A percentile compares a stretch with the other conserved stretches of the same genome.
These are phyloP conservation scores for Paecilomyces variotii DNA, from an alignment of 2,329 filamentous ascomycete species.

Conservation along the genomic window DNA sequence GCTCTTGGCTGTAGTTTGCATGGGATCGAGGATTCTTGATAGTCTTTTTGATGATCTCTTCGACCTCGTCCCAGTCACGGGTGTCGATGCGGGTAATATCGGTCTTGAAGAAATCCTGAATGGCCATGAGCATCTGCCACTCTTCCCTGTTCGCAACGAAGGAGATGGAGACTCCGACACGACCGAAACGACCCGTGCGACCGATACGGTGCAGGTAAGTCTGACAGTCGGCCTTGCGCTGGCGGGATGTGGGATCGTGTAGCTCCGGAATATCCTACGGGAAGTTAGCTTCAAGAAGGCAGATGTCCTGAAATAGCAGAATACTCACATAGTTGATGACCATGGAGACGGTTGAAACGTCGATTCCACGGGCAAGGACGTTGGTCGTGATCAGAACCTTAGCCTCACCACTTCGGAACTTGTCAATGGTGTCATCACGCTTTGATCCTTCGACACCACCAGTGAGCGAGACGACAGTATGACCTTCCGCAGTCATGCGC, in stretches of 20 bases:
- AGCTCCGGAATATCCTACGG: constrained; percentile 59
- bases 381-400: constrained; percentile 99
- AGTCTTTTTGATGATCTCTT: constrained; percentile 70
- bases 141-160: constrained; percentile 84
- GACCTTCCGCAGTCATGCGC: constrained; percentile 80
- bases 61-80: constrained; percentile 83
- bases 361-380: constrained; percentile 90
- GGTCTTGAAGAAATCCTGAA: constrained; percentile 71
- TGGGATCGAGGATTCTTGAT: constrained; percentile 54
- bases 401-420: constrained; percentile 76
- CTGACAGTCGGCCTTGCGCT: constrained; percentile 73
- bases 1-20: constrained; percentile 22
- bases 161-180: constrained; percentile 89
- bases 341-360: constrained; percentile 86
- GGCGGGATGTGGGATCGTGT: constrained; percentile 47
- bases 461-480: constrained; percentile 84
- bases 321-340: constrained; percentile 81
- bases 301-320: background rate
- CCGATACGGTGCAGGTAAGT: constrained; percentile 98
- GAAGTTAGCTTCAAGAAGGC: background rate
- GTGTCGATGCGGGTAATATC: constrained; percentile 74
- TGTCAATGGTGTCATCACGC: constrained; percentile 75
- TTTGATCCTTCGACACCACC: constrained; percentile 77
- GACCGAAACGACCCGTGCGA: constrained; percentile 91
- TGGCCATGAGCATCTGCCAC: constrained; percentile 70